These are phyloP conservation scores for Komagataella populi DNA, from an alignment of 805 yeast species.

Conservation along the genomic window DNA sequence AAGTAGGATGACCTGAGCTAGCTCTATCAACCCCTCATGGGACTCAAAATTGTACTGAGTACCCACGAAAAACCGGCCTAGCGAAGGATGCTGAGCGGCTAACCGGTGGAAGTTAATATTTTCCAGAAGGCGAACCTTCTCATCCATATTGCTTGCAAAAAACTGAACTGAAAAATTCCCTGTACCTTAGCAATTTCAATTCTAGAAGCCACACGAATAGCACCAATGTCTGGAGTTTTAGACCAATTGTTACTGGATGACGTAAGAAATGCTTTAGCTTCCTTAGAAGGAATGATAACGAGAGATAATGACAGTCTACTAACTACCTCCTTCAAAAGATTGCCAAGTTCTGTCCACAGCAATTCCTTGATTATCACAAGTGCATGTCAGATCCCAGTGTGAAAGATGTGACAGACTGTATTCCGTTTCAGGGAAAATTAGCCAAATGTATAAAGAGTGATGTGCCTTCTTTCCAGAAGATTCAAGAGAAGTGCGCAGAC, in stretches of 20 bases:
- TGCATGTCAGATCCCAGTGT: slow-evolving; percentile 46
- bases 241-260: slow-evolving; percentile 73
- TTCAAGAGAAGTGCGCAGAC: slow-evolving; percentile 46
- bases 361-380: slow-evolving; percentile 59
- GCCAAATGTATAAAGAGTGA: slow-evolving; percentile 46
- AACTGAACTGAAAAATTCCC: neutral
- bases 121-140: neutral
- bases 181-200: neutral
- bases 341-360: slow-evolving; percentile 62
- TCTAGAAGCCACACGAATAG: neutral
- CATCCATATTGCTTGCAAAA: neutral
- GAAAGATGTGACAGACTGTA: slow-evolving; percentile 37
- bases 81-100: neutral
- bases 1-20: slow-evolving; percentile 10
- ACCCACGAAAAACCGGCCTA: neutral
- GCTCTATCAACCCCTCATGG: slow-evolving; percentile 9
- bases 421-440: slow-evolving; percentile 38
- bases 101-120: neutral
- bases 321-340: slow-evolving; percentile 18
- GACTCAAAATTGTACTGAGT: slow-evolving; percentile 9
- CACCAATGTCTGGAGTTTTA: slow-evolving; percentile 30
- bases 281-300: too few species aligned
- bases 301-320: neutral
- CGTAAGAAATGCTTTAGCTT: slow-evolving; percentile 16
- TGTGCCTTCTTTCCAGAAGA: slow-evolving; percentile 63